Percentiles rank a stretch among this genome's conserved stretches.
Conservation (phyloP, 2,329 filamentous ascomycete genomes). For the Diaporthe citrichinensis region DNA sequence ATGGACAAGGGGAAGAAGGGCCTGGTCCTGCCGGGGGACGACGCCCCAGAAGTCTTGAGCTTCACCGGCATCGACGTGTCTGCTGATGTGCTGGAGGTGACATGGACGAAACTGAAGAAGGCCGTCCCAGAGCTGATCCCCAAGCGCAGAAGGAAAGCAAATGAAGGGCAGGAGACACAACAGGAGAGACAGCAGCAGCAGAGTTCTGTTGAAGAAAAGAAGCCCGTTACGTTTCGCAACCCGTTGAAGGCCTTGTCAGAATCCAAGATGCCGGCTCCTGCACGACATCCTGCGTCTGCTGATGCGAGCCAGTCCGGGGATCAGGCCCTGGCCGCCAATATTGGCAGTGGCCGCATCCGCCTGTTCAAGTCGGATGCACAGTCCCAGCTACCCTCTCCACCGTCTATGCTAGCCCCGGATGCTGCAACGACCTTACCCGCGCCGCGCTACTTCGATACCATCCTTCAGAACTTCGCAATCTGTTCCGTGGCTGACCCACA, state of each 20-base stretch:
- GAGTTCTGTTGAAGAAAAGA: slow-evolving; percentile 15
- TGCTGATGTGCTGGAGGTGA: slow-evolving; percentile 71
- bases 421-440: slow-evolving; percentile 44
- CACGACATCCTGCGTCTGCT: slow-evolving; percentile 24
- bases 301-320: slow-evolving; percentile 25
- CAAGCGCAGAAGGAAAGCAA: slow-evolving; percentile 20
- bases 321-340: slow-evolving; percentile 41
- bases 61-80: slow-evolving; percentile 76
- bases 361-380: slow-evolving; percentile 52
- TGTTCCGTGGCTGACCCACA: slow-evolving; percentile 73
- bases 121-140: slow-evolving; percentile 56
- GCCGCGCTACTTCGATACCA: slow-evolving; percentile 69
- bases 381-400: slow-evolving; percentile 43
- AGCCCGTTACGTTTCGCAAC: slow-evolving; percentile 16
- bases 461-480: slow-evolving; percentile 75
- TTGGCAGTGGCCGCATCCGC: slow-evolving; percentile 44
- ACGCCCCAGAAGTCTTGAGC: slow-evolving; percentile 59
- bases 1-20: slow-evolving; percentile 42
- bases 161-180: slow-evolving; percentile 29
- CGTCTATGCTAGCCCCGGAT: slow-evolving; percentile 41
- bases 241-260: slow-evolving; percentile 46
- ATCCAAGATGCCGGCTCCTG: slow-evolving; percentile 39
- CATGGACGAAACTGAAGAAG: slow-evolving; percentile 63
- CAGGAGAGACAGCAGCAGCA: slow-evolving; percentile 44
- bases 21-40: slow-evolving; percentile 36